Evolutionary conservation across 352 stramenopile genomes (phyloP), one percentile per base, ranked within the genome.

Genomic region (Phytophthora boehmeriae): DNA sequence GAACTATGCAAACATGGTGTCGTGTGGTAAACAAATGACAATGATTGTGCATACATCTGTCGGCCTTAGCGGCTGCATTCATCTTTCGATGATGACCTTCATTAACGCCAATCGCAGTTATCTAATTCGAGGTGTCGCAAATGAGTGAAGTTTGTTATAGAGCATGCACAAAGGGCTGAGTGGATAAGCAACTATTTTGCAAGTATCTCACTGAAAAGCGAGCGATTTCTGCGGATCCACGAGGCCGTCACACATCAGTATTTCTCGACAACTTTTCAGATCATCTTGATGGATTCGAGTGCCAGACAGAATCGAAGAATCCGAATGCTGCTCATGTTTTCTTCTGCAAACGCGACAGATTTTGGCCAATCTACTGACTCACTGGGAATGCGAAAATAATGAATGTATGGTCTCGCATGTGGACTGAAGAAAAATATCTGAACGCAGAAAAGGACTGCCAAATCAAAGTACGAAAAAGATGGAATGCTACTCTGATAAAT

Each of bases 81-180:
- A 49, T n/a, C 42, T 54, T 5, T 57, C 66, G 16, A 79, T 68
- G 63, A 66, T 76, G 47, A 76, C 76, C 19, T 68, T 80, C 5
- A 14, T 51, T 28, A 78, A 71, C 20, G 49, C 32, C 0, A 51
- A 22, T 1, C 13, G 13, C 13, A 63, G 8, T 6, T 78, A 75
- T 44, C 62, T 61, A 5, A 73, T 73, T n/a, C 23, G 52, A 4
- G 52, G 62, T 0, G 38, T 70, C n/a, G 20, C 51, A 10, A 63
- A 68, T 22, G 54, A 64, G 17, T 28, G 63, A 59, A 2, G 59
- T 59, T 1, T 72, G 38, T 17, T 78, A 74, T 57, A 32, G 64
- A 25, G 65, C 64, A 13, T 56, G 57, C 0, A 44, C 52, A 6
- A 75, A 77, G 11, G 64, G 56, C 11, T 75, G 58, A 54, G 70